Evolutionary conservation across 305 asterid genomes (phyloP).

Genomic region (Fraxinus xanthoxyloides): DNA sequence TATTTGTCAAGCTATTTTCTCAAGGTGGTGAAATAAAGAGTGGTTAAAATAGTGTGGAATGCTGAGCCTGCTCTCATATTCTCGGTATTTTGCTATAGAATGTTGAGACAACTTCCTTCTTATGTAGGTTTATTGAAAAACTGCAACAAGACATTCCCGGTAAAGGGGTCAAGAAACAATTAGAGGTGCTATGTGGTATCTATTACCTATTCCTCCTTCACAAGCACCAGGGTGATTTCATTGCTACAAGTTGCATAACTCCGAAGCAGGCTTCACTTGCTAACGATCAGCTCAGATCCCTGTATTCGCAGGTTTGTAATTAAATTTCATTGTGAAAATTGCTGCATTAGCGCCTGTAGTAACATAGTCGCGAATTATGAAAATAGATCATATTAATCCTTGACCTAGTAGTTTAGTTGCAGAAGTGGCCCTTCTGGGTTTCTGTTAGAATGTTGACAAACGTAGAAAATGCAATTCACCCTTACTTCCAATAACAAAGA

Average conservation of each 20-base stretch:
- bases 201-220: slow-evolving; percentile 78
- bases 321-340: background rate
- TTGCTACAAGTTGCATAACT: slow-evolving; percentile 62
- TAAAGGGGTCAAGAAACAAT: slow-evolving; percentile 74
- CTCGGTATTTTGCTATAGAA: background rate
- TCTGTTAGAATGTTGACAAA: background rate
- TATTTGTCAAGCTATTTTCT: background rate
- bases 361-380: background rate
- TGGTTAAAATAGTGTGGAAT: background rate
- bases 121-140: slow-evolving; percentile 71
- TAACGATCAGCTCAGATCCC: slow-evolving; percentile 66
- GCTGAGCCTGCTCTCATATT: background rate
- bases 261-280: slow-evolving; percentile 88
- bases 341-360: background rate
- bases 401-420: background rate
- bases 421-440: background rate
- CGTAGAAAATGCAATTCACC: background rate
- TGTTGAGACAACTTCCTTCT: background rate
- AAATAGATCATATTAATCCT: background rate
- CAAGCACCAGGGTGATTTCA: slow-evolving; percentile 94
- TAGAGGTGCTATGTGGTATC: slow-evolving; percentile 72
- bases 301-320: slow-evolving; percentile 68
- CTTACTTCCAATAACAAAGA: background rate
- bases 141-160: slow-evolving; percentile 79
- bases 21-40: background rate